Conservation (phyloP, 176 grass and related monocot genomes). For the Thinopyrum elongatum region DNA sequence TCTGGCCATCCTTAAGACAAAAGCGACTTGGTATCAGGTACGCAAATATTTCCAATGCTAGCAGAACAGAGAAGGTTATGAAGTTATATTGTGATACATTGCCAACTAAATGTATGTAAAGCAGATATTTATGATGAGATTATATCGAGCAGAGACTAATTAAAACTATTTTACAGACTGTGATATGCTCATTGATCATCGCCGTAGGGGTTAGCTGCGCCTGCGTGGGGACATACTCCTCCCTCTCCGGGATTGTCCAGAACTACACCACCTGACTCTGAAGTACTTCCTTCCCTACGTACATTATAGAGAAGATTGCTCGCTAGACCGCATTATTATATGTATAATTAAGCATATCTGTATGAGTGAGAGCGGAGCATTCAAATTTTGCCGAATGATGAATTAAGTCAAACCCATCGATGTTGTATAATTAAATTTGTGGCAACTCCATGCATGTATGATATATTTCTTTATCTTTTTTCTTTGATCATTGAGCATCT, state of each 20-base stretch:
- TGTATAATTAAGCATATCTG: background rate
- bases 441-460: no score
- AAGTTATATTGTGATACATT: background rate
- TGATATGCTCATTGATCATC: constrained; percentile 47
- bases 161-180: constrained; percentile 29
- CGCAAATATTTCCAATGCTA: background rate
- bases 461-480: no score
- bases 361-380: no score
- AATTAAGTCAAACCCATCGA: no score
- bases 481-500: no score
- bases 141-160: background rate
- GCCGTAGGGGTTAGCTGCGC: constrained; percentile 38
- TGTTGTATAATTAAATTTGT: no score
- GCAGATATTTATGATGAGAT: background rate
- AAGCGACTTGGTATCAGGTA: constrained; percentile 76
- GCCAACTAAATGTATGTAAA: background rate
- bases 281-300: no score
- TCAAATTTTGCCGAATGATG: no score
- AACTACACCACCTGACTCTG: constrained; percentile 28
- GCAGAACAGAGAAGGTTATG: background rate
- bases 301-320: no score
- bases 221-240: constrained; percentile 50
- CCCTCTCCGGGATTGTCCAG: constrained; percentile 50
- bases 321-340: no score
- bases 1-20: constrained; percentile 63